Conservation (phyloP, 768 basidiomycete species). For the Pleurotus platypus region DNA sequence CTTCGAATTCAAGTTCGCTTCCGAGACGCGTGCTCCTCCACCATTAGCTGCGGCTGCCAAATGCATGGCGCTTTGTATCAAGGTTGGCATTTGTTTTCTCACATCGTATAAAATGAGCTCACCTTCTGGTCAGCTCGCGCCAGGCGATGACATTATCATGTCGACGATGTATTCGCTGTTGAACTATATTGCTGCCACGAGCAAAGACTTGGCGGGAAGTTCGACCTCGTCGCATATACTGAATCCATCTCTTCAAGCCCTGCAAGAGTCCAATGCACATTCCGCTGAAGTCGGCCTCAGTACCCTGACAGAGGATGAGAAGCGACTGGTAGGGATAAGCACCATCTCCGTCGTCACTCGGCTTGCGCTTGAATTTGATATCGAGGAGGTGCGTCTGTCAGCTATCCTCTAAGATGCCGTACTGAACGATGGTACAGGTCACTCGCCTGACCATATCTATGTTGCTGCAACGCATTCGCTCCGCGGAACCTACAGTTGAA, state of each 20-base stretch:
- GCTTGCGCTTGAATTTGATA: slow-evolving; percentile 81
- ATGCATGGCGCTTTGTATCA: slow-evolving; percentile 86
- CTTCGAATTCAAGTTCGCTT: slow-evolving; percentile 82
- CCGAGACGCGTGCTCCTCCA: slow-evolving; percentile 70
- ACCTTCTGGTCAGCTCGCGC: slow-evolving; percentile 55
- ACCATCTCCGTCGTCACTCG: slow-evolving; percentile 89
- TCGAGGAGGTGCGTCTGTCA: slow-evolving; percentile 64
- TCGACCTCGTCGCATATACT: slow-evolving; percentile 38
- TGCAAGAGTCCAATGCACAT: slow-evolving; percentile 47
- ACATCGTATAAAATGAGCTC: neutral
- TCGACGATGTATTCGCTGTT: slow-evolving; percentile 96
- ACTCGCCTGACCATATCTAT: slow-evolving; percentile 88
- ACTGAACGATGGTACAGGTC: slow-evolving; percentile 39
- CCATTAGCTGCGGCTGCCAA: slow-evolving; percentile 84
- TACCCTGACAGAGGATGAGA: slow-evolving; percentile 79
- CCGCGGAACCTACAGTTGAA: slow-evolving; percentile 84
- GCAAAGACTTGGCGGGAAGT: slow-evolving; percentile 66
- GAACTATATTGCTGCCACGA: slow-evolving; percentile 85
- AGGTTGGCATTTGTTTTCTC: slow-evolving; percentile 38
- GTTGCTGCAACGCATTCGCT: slow-evolving; percentile 82
- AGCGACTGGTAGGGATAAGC: slow-evolving; percentile 79
- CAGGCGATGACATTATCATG: slow-evolving; percentile 85
- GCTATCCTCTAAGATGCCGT: neutral
- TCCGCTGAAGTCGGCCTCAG: slow-evolving; percentile 62
- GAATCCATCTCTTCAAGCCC: slow-evolving; percentile 36